Evolutionary conservation across 2,329 filamentous ascomycete species (phyloP).

Genomic region (Beauveria caledonica): DNA sequence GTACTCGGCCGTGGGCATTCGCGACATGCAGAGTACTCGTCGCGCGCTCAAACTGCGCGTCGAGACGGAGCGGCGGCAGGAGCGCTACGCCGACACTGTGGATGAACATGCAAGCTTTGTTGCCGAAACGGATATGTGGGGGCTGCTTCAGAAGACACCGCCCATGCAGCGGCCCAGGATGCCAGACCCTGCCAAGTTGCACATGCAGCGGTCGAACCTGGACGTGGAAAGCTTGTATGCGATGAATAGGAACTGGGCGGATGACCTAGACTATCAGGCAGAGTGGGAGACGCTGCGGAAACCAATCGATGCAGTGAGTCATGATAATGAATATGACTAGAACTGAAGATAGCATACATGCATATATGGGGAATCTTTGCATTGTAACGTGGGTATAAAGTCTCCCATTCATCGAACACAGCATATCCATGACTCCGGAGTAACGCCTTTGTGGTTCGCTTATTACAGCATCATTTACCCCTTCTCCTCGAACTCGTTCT

Average conservation of each 20-base stretch:
- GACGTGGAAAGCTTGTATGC: conserved; percentile 30
- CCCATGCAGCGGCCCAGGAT: conserved; percentile 22
- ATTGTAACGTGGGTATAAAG: conserved; percentile 5
- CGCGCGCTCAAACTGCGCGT: conserved; percentile 31
- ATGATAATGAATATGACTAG: not conserved
- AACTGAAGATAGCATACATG: not conserved
- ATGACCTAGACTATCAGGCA: conserved; percentile 26
- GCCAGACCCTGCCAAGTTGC: conserved; percentile 13
- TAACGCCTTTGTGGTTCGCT: not conserved
- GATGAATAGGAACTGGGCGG: conserved; percentile 31
- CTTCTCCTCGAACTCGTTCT: conserved; percentile 17
- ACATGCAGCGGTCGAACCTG: conserved; percentile 20
- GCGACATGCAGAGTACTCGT: conserved; percentile 27
- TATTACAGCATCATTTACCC: not conserved
- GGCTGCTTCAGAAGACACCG: conserved; percentile 31
- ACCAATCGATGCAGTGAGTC: not conserved
- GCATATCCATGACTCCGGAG: not conserved
- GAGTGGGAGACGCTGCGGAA: conserved; percentile 33
- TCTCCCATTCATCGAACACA: not conserved
- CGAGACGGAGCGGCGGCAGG: conserved; percentile 32
- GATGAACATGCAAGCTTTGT: conserved; percentile 32
- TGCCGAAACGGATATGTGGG: conserved; percentile 40
- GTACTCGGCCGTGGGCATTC: conserved; percentile 33
- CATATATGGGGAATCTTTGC: not conserved
- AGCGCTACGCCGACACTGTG: conserved; percentile 33